Percentiles rank a stretch among this genome's conserved stretches.
These are phyloP conservation scores for Cytospora paraplurivora DNA, from an alignment of 2,329 filamentous ascomycete species.

Conservation along the genomic window DNA sequence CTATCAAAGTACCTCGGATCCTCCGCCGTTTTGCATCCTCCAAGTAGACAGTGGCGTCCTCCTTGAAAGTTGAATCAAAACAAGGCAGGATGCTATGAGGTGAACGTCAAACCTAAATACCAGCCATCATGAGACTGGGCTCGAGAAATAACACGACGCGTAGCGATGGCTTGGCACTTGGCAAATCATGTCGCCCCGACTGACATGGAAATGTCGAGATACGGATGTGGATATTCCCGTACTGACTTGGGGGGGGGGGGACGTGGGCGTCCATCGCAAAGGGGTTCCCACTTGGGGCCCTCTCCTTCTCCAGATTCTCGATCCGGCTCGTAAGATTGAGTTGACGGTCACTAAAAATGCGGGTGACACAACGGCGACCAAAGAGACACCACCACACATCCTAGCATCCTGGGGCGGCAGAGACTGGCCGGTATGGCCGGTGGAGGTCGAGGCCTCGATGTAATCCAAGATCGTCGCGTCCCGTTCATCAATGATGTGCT, in stretches of 20 bases:
- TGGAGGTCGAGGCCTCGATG: background rate
- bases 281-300: conserved; percentile 7
- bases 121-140: background rate
- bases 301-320: conserved; percentile 22
- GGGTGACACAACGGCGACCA: background rate
- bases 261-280: conserved; percentile 16
- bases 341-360: background rate
- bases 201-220: conserved; percentile 15
- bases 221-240: conserved; percentile 10
- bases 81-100: background rate
- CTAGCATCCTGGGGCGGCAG: background rate
- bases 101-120: background rate
- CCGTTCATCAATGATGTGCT: background rate
- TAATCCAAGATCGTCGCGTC: background rate
- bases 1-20: background rate
- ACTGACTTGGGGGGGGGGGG: conserved; percentile 3
- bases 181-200: conserved; percentile 6
- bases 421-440: background rate
- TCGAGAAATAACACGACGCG: conserved; percentile 14
- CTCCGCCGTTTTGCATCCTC: background rate
- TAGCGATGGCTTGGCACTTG: conserved; percentile 17
- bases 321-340: conserved; percentile 4
- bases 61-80: background rate
- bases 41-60: background rate
- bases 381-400: background rate